Conservation (phyloP, 495 filamentous ascomycete genomes). For the Neurospora hispaniola region DNA sequence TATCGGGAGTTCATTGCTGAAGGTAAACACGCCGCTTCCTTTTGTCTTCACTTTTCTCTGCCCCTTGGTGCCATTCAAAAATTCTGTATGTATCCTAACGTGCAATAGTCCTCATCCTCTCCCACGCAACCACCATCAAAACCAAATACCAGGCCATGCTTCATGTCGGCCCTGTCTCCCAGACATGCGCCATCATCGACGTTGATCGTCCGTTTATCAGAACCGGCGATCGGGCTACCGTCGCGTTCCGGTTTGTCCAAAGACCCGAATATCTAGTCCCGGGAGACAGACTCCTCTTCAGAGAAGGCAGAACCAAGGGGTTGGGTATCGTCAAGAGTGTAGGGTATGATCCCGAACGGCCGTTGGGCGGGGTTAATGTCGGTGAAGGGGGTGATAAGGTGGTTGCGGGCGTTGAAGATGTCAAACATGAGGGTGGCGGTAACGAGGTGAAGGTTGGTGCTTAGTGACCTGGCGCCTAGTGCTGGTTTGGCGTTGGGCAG, state of each 20-base stretch:
- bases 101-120: conserved; percentile 71
- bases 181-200: conserved; percentile 95
- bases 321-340: conserved; percentile 88
- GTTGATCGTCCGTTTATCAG: conserved; percentile 94
- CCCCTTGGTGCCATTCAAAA: no score
- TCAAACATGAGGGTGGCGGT: neutral
- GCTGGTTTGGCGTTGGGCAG: no score
- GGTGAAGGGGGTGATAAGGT: conserved; percentile 7
- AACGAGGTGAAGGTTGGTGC: conserved; percentile 5
- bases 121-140: conserved; percentile 97
- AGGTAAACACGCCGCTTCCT: conserved; percentile 31
- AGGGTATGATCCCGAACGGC: conserved; percentile 62
- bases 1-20: conserved; percentile 91
- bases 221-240: conserved; percentile 82
- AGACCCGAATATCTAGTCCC: conserved; percentile 86
- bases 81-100: no score
- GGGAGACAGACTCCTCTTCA: conserved; percentile 84
- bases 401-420: conserved; percentile 10
- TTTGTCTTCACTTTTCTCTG: no score
- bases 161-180: conserved; percentile 88
- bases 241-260: conserved; percentile 92
- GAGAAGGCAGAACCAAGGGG: conserved; percentile 92
- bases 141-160: conserved; percentile 98
- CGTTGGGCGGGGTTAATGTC: conserved; percentile 16
- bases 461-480: neutral